Evolutionary conservation across 2,329 filamentous ascomycete species (phyloP).

Genomic region (Exophiala lecanii-corni): DNA sequence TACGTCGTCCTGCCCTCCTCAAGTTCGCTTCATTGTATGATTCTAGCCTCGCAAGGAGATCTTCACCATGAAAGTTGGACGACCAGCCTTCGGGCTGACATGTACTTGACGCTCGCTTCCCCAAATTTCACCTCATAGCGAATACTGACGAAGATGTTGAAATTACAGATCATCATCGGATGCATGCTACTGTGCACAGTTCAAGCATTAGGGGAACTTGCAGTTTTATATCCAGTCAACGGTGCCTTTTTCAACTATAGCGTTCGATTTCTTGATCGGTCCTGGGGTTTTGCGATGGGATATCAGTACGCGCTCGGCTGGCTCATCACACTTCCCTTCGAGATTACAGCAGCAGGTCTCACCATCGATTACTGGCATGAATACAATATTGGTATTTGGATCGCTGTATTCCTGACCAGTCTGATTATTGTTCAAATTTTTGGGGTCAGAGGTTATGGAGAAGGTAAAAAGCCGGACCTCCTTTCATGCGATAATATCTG

Average conservation of each 20-base stretch:
- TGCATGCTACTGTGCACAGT: constrained; percentile 87
- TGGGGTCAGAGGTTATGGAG: constrained; percentile 81
- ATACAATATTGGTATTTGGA: constrained; percentile 63
- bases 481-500: too few relatives aligned
- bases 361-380: constrained; percentile 36
- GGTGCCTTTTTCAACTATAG: constrained; percentile 90
- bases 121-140: too few relatives aligned
- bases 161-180: constrained; percentile 57
- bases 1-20: too few relatives aligned
- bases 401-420: constrained; percentile 70
- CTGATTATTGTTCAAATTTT: constrained; percentile 82
- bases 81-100: too few relatives aligned
- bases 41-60: too few relatives aligned
- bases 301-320: constrained; percentile 93
- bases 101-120: too few relatives aligned
- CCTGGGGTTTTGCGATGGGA: constrained; percentile 85
- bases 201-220: constrained; percentile 85
- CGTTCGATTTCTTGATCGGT: constrained; percentile 88
- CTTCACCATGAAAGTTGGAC: too few relatives aligned
- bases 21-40: too few relatives aligned
- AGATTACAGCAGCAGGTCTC: constrained; percentile 80
- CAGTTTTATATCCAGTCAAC: constrained; percentile 82
- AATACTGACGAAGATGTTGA: too few relatives aligned
- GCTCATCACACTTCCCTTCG: constrained; percentile 76
- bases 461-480: too few relatives aligned